Percentiles rank a stretch among this genome's conserved stretches.
Conservation (phyloP, 306 rosid genomes). For the Boehmeria nivea region DNA sequence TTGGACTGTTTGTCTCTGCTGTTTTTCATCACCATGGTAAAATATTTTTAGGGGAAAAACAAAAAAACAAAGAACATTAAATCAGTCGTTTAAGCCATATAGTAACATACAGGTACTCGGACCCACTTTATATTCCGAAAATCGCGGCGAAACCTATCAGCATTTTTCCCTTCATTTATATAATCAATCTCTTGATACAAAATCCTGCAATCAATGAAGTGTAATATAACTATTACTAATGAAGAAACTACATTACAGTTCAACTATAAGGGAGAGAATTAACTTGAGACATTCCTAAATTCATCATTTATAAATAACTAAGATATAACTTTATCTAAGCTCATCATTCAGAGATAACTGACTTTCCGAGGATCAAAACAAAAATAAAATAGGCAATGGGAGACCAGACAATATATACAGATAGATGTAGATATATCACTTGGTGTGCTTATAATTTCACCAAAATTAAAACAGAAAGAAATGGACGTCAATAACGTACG, state of each 20-base stretch:
- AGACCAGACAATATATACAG: too few relatives aligned
- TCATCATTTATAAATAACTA: too few relatives aligned
- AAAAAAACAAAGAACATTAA: neutral
- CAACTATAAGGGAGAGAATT: too few relatives aligned
- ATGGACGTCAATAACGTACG: slow-evolving; percentile 39
- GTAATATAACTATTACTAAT: slow-evolving; percentile 5
- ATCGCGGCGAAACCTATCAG: slow-evolving; percentile 78
- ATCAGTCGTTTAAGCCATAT: neutral
- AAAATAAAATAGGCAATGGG: too few relatives aligned
- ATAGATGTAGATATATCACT: slow-evolving; percentile 1
- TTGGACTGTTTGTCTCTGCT: too few relatives aligned
- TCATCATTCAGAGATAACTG: too few relatives aligned
- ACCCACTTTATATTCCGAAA: slow-evolving; percentile 90
- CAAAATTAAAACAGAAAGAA: slow-evolving; percentile 10
- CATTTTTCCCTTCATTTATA: slow-evolving; percentile 87
- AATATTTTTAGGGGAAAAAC: too few relatives aligned
- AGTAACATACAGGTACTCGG: slow-evolving; percentile 77
- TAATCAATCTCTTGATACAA: slow-evolving; percentile 92
- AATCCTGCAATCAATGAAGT: slow-evolving; percentile 43
- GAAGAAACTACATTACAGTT: too few relatives aligned
- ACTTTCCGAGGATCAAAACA: too few relatives aligned
- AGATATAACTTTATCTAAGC: too few relatives aligned
- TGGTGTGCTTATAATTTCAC: neutral
- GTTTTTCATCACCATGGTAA: too few relatives aligned
- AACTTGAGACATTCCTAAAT: too few relatives aligned